Percentiles rank a stretch among this genome's conserved stretches.
Conservation (phyloP, 176 grass and related monocot genomes). For the Metroxylon sagu region DNA sequence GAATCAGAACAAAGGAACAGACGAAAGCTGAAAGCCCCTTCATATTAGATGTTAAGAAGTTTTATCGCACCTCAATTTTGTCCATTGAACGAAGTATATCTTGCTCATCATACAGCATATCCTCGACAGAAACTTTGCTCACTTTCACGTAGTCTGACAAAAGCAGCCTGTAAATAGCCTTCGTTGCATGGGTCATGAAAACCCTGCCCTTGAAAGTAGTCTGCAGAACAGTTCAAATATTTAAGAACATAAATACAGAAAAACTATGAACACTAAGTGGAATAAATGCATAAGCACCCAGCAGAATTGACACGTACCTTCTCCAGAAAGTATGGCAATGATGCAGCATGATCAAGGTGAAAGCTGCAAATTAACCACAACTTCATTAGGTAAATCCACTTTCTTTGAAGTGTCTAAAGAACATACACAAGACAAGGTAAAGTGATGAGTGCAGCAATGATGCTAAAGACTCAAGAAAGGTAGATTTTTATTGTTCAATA, state of each 20-base stretch:
- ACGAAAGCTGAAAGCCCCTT: no score
- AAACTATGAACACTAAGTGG: no score
- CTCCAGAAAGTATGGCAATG: conserved; percentile 85
- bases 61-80: conserved; percentile 58
- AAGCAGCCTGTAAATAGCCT: conserved; percentile 84
- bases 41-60: no score
- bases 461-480: no score
- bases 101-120: conserved; percentile 82
- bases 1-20: no score
- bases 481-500: no score
- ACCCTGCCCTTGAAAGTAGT: conserved; percentile 81
- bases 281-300: no score
- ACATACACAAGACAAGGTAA: no score
- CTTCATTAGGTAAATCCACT: no score
- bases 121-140: conserved; percentile 92
- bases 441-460: no score
- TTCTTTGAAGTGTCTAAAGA: no score
- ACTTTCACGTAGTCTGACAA: conserved; percentile 90
- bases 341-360: conserved; percentile 96
- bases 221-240: conserved; percentile 33
- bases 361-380: conserved; percentile 36
- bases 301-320: conserved; percentile 40
- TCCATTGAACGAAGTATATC: conserved; percentile 87
- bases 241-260: background rate
- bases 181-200: conserved; percentile 96